Base-by-base conservation (phyloP, 257 asterid genomes). In the Anisodus acutangulus region DNA sequence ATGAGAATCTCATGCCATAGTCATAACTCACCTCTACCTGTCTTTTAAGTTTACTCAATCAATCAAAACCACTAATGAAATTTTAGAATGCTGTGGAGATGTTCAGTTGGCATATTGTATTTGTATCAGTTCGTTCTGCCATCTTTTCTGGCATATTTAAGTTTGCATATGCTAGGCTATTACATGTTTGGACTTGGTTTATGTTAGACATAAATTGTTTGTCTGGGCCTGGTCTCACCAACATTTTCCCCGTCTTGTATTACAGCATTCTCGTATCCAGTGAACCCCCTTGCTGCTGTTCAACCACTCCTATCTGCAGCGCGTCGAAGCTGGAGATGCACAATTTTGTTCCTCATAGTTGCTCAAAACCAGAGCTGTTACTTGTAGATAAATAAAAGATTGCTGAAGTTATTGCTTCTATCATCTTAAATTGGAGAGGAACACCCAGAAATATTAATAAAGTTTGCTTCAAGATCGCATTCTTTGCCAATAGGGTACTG, bases 201-300 rank as follows among this genome's bases (percentile, higher is more conserved):
- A 76, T 76, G 81, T 76, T 76, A 76, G 63, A 12, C 63, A 76
- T 76, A 17, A 5, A 51, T 26, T 76, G 22, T 49, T 74, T 12
- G 43, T 74, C 59, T 13, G 43, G 26, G 64, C 19, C 11, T 53
- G 12, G 53, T 64, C 13, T 79, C 8, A 70, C 53, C 31, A 8
- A 43, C 41, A 83, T 84, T 59, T 68, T 81, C 26, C 76, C 69
- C 26, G 79, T 83, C 71, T 63, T 22, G 35, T 80, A 67, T 85
- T 49, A 79, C 93, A 96, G 98, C 95, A 55, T 96, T 96, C 87
- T 93, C 98, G 47, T 92, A 94, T 88, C 98, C 94, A 89, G 97
- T 96, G 87, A 94, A 96, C 91, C 98, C 99, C 88, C 90, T 96
- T 3, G 99, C 98, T 87, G 95, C 97, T 79, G 89, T 94, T 78